phyloP scores from a whole-genome alignment of 768 basidiomycete genomes.

The Mrakia frigida region DNA sequence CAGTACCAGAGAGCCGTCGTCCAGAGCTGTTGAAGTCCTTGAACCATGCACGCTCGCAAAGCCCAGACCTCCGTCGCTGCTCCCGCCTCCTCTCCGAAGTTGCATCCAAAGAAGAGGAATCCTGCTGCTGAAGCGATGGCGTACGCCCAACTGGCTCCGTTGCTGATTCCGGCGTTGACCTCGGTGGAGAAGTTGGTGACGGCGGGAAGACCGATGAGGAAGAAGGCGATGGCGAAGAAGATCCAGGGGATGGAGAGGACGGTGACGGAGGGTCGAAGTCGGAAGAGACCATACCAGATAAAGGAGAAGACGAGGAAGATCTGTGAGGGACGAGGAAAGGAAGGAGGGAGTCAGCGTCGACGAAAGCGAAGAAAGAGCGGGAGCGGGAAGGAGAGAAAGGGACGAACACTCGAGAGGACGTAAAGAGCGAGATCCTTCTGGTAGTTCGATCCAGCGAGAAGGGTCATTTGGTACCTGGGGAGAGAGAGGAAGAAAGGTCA shows the following conservation, averaged over 20 bases:
- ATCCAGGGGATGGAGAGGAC: slow-evolving; percentile 82
- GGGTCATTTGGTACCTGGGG: slow-evolving; percentile 74
- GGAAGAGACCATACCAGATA: slow-evolving; percentile 86
- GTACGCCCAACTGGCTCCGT: slow-evolving; percentile 79
- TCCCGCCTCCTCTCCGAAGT: slow-evolving; percentile 97
- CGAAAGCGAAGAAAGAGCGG: background rate
- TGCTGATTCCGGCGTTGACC: slow-evolving; percentile 59
- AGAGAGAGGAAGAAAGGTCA: too few relatives aligned
- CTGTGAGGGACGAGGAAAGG: background rate
- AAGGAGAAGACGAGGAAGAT: slow-evolving; percentile 80
- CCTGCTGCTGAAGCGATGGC: slow-evolving; percentile 88
- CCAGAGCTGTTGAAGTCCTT: slow-evolving; percentile 94
- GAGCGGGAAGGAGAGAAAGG: background rate
- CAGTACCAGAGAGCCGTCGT: slow-evolving; percentile 94
- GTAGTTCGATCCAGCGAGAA: slow-evolving; percentile 80
- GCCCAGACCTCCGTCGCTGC: slow-evolving; percentile 95
- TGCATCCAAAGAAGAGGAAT: slow-evolving; percentile 89
- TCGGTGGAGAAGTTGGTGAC: slow-evolving; percentile 55
- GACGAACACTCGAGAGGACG: slow-evolving; percentile 61
- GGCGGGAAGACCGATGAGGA: slow-evolving; percentile 83
- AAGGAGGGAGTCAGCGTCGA: background rate
- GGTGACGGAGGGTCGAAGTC: slow-evolving; percentile 79
- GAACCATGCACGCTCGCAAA: slow-evolving; percentile 81
- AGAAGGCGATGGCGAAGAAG: slow-evolving; percentile 85
- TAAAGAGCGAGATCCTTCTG: slow-evolving; percentile 76